Evolutionary conservation across 441 rosid species (phyloP).

Genomic region (Eugenia klotzschiana): DNA sequence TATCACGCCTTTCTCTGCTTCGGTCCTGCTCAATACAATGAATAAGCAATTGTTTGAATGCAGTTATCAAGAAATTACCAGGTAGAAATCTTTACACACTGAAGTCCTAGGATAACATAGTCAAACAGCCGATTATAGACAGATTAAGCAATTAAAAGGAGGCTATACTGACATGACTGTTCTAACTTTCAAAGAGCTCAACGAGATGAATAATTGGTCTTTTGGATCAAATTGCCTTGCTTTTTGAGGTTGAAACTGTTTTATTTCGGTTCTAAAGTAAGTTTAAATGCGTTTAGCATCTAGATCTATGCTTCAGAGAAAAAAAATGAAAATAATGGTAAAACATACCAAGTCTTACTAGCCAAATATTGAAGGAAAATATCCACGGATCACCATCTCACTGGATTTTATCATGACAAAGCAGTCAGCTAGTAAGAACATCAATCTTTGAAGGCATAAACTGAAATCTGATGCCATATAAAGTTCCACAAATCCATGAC

Average conservation of each 20-base stretch:
- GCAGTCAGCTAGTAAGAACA: neutral
- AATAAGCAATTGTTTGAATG: neutral
- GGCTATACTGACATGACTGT: neutral
- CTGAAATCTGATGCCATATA: neutral
- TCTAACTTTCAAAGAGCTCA: neutral
- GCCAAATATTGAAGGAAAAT: neutral
- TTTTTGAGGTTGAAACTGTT: neutral
- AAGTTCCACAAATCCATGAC: neutral
- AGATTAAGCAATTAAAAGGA: neutral
- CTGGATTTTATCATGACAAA: neutral
- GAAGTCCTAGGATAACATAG: neutral
- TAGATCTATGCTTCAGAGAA: neutral
- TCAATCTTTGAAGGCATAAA: neutral
- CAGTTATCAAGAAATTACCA: neutral
- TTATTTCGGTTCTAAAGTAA: neutral
- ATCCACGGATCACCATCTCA: neutral
- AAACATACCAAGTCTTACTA: neutral
- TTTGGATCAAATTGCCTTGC: neutral
- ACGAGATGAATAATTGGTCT: neutral
- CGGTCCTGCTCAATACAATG: conserved; percentile 46
- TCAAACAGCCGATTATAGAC: neutral
- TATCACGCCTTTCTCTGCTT: conserved; percentile 85
- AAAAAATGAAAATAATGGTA: neutral
- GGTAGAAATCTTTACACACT: neutral
- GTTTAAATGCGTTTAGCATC: neutral